A percentile compares a stretch with the other conserved stretches of the same genome.
Conservation (phyloP, 495 filamentous ascomycete genomes). For the Cladorrhinum samala region DNA sequence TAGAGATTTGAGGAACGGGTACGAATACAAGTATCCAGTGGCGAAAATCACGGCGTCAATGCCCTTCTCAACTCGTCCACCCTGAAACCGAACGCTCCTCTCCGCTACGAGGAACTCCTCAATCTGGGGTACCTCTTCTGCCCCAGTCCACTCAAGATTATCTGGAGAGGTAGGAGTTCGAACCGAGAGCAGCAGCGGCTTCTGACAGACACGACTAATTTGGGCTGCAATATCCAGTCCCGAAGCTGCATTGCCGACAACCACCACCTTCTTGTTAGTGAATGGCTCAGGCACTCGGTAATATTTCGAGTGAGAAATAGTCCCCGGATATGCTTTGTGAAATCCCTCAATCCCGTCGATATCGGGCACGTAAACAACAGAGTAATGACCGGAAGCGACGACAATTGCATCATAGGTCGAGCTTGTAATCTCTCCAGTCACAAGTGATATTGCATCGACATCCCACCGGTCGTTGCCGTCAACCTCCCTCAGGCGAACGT, state of each 20-base stretch:
- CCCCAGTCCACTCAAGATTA: slow-evolving; percentile 25
- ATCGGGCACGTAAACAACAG: slow-evolving; percentile 62
- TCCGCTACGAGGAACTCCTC: slow-evolving; percentile 33
- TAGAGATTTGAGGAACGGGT: slow-evolving; percentile 59
- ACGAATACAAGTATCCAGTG: slow-evolving; percentile 68
- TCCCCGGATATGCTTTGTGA: slow-evolving; percentile 51
- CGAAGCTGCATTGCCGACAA: slow-evolving; percentile 74
- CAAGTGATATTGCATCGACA: slow-evolving; percentile 47
- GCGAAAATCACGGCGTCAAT: slow-evolving; percentile 66
- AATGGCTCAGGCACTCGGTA: slow-evolving; percentile 61
- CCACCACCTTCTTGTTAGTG: slow-evolving; percentile 47
- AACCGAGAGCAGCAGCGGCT: slow-evolving; percentile 40
- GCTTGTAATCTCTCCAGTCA: slow-evolving; percentile 32
- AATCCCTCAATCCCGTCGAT: slow-evolving; percentile 40
- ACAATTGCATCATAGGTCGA: slow-evolving; percentile 71
- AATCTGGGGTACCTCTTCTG: slow-evolving; percentile 37
- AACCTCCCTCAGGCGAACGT: slow-evolving; percentile 25
- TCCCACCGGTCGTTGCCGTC: slow-evolving; percentile 37
- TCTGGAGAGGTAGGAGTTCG: slow-evolving; percentile 28
- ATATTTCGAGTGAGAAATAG: slow-evolving; percentile 74
- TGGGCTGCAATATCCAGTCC: slow-evolving; percentile 76
- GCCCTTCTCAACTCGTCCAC: slow-evolving; percentile 46
- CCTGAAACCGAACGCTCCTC: slow-evolving; percentile 30
- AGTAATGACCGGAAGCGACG: slow-evolving; percentile 78
- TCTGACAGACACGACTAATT: slow-evolving; percentile 46